Evolutionary conservation across 2,329 filamentous ascomycete genomes (phyloP).

Genomic region (Diaporthe sp.): DNA sequence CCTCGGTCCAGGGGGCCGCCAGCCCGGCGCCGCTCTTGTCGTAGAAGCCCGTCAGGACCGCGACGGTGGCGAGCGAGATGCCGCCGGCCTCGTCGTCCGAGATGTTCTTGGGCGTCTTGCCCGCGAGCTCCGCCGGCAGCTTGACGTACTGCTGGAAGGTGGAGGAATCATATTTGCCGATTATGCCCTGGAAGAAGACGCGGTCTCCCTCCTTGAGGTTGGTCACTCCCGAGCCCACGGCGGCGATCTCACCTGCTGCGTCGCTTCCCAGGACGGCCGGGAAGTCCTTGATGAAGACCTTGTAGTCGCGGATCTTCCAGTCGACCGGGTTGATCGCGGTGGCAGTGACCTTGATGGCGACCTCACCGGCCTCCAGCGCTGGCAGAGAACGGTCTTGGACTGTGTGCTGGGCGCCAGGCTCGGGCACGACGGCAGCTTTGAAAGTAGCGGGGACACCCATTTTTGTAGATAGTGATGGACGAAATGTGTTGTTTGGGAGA

Average conservation of each 20-base stretch:
- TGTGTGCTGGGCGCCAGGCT: constrained; percentile 36
- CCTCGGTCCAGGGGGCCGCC: constrained; percentile 48
- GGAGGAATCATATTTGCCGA: constrained; percentile 47
- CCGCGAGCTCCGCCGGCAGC: constrained; percentile 50
- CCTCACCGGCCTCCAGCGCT: constrained; percentile 43
- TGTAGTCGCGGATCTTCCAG: constrained; percentile 52
- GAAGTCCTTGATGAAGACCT: constrained; percentile 46
- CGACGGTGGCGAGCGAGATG: constrained; percentile 45
- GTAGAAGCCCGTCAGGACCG: constrained; percentile 44
- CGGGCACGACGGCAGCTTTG: constrained; percentile 39
- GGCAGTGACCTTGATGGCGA: constrained; percentile 44
- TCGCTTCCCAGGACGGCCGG: constrained; percentile 53
- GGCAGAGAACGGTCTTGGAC: constrained; percentile 38
- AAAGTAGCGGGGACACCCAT: constrained; percentile 38
- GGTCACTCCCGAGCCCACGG: constrained; percentile 47
- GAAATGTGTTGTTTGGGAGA: too few species aligned
- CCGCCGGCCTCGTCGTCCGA: constrained; percentile 49
- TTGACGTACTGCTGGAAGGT: constrained; percentile 56
- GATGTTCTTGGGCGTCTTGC: constrained; percentile 49
- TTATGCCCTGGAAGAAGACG: constrained; percentile 54
- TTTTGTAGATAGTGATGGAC: background rate
- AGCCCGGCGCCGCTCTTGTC: constrained; percentile 45
- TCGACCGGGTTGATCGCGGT: constrained; percentile 53
- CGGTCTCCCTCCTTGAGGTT: constrained; percentile 52
- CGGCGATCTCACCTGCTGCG: constrained; percentile 51